These are phyloP conservation scores for Lachancea lanzarotensis DNA, from an alignment of 805 yeast species.

Conservation along the genomic window DNA sequence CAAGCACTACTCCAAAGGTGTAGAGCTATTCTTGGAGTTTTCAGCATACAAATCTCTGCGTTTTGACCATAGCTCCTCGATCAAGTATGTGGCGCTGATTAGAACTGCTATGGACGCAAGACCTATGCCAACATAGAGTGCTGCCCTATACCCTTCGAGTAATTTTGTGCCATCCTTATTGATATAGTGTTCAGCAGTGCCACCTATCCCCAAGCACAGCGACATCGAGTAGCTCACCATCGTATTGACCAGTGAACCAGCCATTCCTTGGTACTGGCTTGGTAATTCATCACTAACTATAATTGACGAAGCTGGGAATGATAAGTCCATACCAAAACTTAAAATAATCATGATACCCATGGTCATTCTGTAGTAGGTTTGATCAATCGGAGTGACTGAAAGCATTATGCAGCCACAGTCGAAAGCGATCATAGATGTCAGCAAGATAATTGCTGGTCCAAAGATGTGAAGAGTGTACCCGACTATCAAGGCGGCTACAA, in stretches of 20 bases:
- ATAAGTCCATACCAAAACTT: slow-evolving; percentile 71
- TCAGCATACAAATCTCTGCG: background rate
- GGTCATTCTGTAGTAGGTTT: slow-evolving; percentile 51
- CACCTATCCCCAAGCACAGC: slow-evolving; percentile 62
- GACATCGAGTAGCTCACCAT: slow-evolving; percentile 68
- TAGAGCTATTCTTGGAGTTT: background rate
- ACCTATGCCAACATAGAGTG: slow-evolving; percentile 57
- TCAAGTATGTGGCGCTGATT: slow-evolving; percentile 13
- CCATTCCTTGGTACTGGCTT: slow-evolving; percentile 63
- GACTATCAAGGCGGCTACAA: slow-evolving; percentile 47
- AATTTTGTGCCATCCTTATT: slow-evolving; percentile 20
- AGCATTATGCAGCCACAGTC: slow-evolving; percentile 47
- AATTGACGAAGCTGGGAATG: slow-evolving; percentile 69
- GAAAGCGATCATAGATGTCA: slow-evolving; percentile 48
- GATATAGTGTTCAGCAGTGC: slow-evolving; percentile 51
- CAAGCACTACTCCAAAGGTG: background rate
- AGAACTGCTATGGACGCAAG: slow-evolving; percentile 33
- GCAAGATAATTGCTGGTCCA: slow-evolving; percentile 45
- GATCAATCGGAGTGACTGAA: slow-evolving; percentile 50
- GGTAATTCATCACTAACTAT: slow-evolving; percentile 56
- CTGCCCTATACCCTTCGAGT: slow-evolving; percentile 47
- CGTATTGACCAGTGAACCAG: slow-evolving; percentile 66
- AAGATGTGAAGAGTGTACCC: slow-evolving; percentile 41
- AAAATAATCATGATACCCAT: slow-evolving; percentile 51
- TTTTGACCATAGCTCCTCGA: slow-evolving; percentile 1